phyloP scores from a whole-genome alignment of 805 yeast species.

The Suhomyces pyralidae region DNA sequence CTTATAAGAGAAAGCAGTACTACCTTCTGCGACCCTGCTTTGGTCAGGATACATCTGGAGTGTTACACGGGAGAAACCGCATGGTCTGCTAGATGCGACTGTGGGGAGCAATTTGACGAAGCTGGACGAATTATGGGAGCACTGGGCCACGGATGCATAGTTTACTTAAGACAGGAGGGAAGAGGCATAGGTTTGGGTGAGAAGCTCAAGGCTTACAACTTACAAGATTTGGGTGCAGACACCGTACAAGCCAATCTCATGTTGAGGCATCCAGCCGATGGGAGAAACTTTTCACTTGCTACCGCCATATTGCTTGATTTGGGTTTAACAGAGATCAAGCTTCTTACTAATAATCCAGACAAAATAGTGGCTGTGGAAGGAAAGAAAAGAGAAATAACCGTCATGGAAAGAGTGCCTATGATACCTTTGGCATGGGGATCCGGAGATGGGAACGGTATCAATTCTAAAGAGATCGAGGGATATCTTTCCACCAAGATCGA shows the following conservation, averaged over 20 bases:
- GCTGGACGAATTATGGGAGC: slow-evolving; percentile 92
- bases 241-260: slow-evolving; percentile 94
- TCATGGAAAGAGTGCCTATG: slow-evolving; percentile 92
- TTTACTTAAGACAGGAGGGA: slow-evolving; percentile 95
- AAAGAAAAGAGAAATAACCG: slow-evolving; percentile 65
- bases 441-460: slow-evolving; percentile 55
- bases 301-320: slow-evolving; percentile 88
- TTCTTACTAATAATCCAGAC: slow-evolving; percentile 94
- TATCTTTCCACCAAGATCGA: slow-evolving; percentile 91
- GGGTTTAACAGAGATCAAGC: slow-evolving; percentile 65
- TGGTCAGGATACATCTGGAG: slow-evolving; percentile 92
- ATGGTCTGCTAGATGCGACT: slow-evolving; percentile 98
- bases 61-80: slow-evolving; percentile 99
- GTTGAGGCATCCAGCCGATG: slow-evolving; percentile 96
- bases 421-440: slow-evolving; percentile 86
- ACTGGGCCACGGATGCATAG: slow-evolving; percentile 89
- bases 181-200: slow-evolving; percentile 99
- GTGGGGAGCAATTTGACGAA: slow-evolving; percentile 98
- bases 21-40: slow-evolving; percentile 44
- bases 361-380: slow-evolving; percentile 95
- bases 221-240: slow-evolving; percentile 97
- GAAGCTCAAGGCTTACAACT: slow-evolving; percentile 90
- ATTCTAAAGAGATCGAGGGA: slow-evolving; percentile 85
- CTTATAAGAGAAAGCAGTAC: slow-evolving; percentile 21
- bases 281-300: slow-evolving; percentile 89